Base-by-base conservation (phyloP, 1,139 yeast genomes). In the Debaryomycetaceae sp. region DNA sequence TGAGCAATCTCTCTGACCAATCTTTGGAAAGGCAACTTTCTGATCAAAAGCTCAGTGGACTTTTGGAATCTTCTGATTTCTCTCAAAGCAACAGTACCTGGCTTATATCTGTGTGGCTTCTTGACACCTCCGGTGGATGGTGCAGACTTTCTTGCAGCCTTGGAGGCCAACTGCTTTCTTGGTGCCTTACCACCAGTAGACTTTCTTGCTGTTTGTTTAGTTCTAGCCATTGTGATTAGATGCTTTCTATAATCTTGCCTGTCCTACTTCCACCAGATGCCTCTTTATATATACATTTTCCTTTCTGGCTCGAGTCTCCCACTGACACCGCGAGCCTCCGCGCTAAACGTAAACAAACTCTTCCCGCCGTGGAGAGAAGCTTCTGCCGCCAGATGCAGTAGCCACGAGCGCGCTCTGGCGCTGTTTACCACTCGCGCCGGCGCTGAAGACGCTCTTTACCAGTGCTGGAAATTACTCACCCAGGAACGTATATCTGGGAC, bases 71-170 rank as follows among this genome's bases (percentile, higher is more conserved):
- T 89, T 86, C 97, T 89, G 69, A 91, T 91, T 81, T 91, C 98
- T 87, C 97, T 91, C 71, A 91, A 87, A 64, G 98, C 98, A 68
- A 91, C 97, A 68, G 97, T 91, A 90, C 98, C 98, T 74, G 98
- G 98, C 93, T 90, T 91, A 81, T 90, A 91, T 87, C 98, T 89
- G 89, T 91, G 98, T 60, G 97, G 97, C 83, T 91, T 91, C 91
- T 91, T 91, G 72, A 91, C 97, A 84, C 97, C 98, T 72, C 97
- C 97, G 57, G 97, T 84, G 56, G 96, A 80, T 79, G 95, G 93
- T 50, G 97, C 97, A 48, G 98, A 90, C 78, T 91, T 91, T 84
- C 98, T 87, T 62, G 98, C 97, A 64, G 97, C 97, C 87, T 91
- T 91, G 60, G 97, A 90, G 65, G 98, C 97, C 68, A 91, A 83